Conservation (phyloP, 306 rosid genomes). For the Delonix regia region DNA sequence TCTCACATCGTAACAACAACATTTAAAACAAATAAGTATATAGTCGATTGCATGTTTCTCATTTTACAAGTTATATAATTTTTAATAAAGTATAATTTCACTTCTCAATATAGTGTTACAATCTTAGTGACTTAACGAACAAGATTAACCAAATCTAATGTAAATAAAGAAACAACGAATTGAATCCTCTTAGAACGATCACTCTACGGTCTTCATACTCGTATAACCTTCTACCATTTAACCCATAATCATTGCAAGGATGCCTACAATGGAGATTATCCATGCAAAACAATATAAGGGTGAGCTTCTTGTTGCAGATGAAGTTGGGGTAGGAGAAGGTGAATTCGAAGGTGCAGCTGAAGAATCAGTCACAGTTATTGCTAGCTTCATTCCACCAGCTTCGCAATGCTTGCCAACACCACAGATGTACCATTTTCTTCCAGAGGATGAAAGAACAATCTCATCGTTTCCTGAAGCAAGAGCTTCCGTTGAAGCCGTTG, state of each 20-base stretch:
- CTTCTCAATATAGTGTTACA: neutral
- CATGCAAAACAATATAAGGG: slow-evolving; percentile 2
- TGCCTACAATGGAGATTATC: neutral
- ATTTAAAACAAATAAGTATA: too few relatives aligned
- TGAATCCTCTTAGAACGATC: neutral
- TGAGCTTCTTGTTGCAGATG: neutral
- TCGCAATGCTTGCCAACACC: slow-evolving; percentile 44
- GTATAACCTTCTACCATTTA: neutral
- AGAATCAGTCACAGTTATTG: slow-evolving; percentile 37
- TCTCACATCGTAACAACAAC: neutral
- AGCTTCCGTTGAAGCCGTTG: slow-evolving; percentile 4
- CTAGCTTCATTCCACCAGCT: slow-evolving; percentile 45
- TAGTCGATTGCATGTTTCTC: too few relatives aligned
- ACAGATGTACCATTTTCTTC: slow-evolving; percentile 59
- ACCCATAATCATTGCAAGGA: neutral
- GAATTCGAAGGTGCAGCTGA: neutral
- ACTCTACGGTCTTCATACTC: neutral
- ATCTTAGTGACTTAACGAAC: slow-evolving; percentile 8
- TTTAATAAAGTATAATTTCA: neutral
- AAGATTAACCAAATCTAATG: neutral
- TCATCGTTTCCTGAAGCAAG: slow-evolving; percentile 45
- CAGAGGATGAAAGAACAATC: slow-evolving; percentile 38
- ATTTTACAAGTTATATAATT: too few relatives aligned
- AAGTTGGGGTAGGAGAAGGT: neutral
- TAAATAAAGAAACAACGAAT: neutral